Evolutionary conservation across 345 rosid species (phyloP).

Genomic region (Eucalyptus tenuipes): DNA sequence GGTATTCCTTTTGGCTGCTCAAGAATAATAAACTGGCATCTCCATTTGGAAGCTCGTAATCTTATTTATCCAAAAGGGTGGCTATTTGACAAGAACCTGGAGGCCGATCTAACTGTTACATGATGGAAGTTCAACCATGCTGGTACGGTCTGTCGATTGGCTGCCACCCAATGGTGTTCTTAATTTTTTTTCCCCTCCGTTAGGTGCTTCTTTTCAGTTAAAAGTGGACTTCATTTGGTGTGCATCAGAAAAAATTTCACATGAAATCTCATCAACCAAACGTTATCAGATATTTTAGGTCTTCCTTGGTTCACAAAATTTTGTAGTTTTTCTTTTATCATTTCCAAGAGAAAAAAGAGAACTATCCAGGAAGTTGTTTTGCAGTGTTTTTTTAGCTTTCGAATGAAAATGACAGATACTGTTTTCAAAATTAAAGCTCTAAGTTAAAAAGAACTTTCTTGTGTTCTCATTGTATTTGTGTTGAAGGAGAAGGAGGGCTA

Average conservation of each 20-base stretch:
- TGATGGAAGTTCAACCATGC: conserved; percentile 1
- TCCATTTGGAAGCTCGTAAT: conserved; percentile 49
- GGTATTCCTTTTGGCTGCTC: conserved; percentile 63
- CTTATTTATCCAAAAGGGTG: conserved; percentile 69
- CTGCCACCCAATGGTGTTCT: not conserved
- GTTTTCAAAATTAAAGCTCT: not conserved
- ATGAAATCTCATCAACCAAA: not conserved
- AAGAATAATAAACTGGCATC: conserved; percentile 84
- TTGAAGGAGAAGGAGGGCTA: not conserved
- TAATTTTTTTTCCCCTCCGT: not conserved
- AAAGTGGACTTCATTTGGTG: not conserved
- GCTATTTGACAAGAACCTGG: conserved; percentile 57
- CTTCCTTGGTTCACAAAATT: not conserved
- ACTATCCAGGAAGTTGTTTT: not conserved
- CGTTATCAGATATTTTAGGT: not conserved
- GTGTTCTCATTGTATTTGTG: not conserved
- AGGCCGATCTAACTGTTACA: conserved; percentile 27
- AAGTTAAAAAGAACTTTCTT: not conserved
- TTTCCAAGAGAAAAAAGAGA: not conserved
- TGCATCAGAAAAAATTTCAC: not conserved
- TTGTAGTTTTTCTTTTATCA: not conserved
- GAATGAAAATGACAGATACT: not conserved
- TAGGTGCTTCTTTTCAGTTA: not conserved
- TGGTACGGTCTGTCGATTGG: not conserved
- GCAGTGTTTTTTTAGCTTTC: not conserved